Percentiles rank a stretch among this genome's conserved stretches.
These are phyloP conservation scores for Amanita thiersii DNA, from an alignment of 768 basidiomycete species.

Conservation along the genomic window DNA sequence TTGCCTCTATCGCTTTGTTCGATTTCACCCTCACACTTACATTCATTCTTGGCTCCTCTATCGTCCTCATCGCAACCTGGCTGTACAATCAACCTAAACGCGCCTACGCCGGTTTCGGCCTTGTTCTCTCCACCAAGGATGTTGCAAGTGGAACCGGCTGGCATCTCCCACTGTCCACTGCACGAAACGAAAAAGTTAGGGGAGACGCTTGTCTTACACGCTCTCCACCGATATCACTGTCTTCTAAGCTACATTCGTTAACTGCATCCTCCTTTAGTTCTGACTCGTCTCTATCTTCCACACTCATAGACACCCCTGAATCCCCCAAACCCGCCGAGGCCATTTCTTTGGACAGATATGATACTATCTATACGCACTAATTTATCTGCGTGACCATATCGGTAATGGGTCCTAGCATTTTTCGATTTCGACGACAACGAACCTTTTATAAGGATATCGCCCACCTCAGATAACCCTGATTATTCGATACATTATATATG, in stretches of 20 bases:
- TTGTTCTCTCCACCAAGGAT: slow-evolving; percentile 4
- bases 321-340: slow-evolving; percentile 18
- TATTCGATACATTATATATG: too few species aligned
- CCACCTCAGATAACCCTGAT: too few species aligned
- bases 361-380: slow-evolving; percentile 2
- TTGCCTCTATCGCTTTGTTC: slow-evolving; percentile 87
- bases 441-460: too few species aligned
- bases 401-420: too few species aligned
- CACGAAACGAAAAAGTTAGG: slow-evolving; percentile 19
- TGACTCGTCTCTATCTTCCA: slow-evolving; percentile 19
- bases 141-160: slow-evolving; percentile 1
- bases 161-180: slow-evolving; percentile 5
- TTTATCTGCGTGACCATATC: not conserved
- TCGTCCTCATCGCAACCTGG: slow-evolving; percentile 87
- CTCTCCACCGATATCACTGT: slow-evolving; percentile 11
- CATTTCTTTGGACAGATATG: slow-evolving; percentile 1
- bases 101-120: not conserved
- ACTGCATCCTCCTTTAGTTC: slow-evolving; percentile 25
- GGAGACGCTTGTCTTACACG: slow-evolving; percentile 6
- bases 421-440: too few species aligned
- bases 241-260: slow-evolving; percentile 15
- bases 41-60: slow-evolving; percentile 75
- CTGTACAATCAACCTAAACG: slow-evolving; percentile 69
- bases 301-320: slow-evolving; percentile 14
- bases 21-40: slow-evolving; percentile 79